phyloP scores from a whole-genome alignment of 2,329 filamentous ascomycete species.

The Escovopsis sp. region DNA sequence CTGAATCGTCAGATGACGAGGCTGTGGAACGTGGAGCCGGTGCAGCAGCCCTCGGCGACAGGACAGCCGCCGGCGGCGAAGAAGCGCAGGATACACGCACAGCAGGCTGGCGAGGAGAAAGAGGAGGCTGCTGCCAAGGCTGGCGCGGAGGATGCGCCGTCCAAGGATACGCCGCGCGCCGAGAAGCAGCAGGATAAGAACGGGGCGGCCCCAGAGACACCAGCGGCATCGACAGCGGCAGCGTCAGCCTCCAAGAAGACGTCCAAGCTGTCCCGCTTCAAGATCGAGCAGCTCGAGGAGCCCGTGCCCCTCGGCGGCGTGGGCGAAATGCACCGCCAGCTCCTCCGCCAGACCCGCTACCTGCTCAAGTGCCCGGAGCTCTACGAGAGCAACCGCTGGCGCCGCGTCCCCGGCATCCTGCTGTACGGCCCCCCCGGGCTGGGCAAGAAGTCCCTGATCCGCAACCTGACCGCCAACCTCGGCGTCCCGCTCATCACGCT shows the following conservation, averaged over 20 bases:
- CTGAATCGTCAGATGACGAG: conserved; percentile 28
- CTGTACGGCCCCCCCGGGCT: conserved; percentile 68
- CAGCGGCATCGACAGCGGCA: too few relatives aligned
- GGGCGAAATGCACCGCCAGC: conserved; percentile 9
- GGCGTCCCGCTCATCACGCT: conserved; percentile 57
- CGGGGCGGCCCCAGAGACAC: too few relatives aligned
- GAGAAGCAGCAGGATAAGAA: conserved; percentile 13
- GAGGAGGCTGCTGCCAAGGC: conserved; percentile 7
- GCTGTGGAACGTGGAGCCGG: conserved; percentile 19
- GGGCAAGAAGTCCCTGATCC: conserved; percentile 65
- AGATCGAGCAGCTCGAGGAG: conserved; percentile 14
- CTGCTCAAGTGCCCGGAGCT: conserved; percentile 10
- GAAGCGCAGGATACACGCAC: conserved; percentile 18
- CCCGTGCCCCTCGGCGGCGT: conserved; percentile 16
- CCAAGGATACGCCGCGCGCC: background rate
- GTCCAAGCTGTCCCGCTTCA: conserved; percentile 15
- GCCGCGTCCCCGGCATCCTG: conserved; percentile 40
- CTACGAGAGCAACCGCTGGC: conserved; percentile 6
- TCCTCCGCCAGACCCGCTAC: conserved; percentile 7
- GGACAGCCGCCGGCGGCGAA: conserved; percentile 14
- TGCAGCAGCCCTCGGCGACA: conserved; percentile 1
- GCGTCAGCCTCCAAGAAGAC: conserved; percentile 16
- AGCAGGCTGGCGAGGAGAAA: conserved; percentile 13
- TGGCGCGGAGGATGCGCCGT: background rate
- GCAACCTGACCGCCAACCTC: conserved; percentile 56